Conservation (phyloP, 257 asterid species). For the Fraxinus americana region DNA sequence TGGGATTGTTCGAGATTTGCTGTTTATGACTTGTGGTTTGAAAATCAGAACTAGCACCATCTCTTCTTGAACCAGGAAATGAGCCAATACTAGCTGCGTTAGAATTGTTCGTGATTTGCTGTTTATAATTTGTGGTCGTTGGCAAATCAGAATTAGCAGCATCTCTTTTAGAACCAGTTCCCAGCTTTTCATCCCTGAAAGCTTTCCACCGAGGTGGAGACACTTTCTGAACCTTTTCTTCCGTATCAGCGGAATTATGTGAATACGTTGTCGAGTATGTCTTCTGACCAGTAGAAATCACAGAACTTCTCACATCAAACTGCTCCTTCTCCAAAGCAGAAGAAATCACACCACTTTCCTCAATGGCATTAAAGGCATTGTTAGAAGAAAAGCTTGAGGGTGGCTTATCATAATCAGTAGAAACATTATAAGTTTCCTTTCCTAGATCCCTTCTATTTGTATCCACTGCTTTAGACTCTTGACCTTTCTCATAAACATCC, state of each 20-base stretch:
- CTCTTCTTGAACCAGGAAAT: slow-evolving; percentile 46
- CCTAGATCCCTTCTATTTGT: slow-evolving; percentile 53
- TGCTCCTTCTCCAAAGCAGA: slow-evolving; percentile 50
- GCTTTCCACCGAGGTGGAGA: slow-evolving; percentile 76
- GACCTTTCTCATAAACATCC: slow-evolving; percentile 56
- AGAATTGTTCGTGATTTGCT: slow-evolving; percentile 42
- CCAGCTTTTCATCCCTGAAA: slow-evolving; percentile 67
- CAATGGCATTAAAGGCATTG: slow-evolving; percentile 49
- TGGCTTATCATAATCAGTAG: slow-evolving; percentile 50
- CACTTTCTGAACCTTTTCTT: slow-evolving; percentile 72
- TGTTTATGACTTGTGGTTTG: slow-evolving; percentile 47
- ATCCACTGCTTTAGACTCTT: slow-evolving; percentile 58
- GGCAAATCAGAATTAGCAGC: slow-evolving; percentile 37
- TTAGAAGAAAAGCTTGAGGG: slow-evolving; percentile 51
- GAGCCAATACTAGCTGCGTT: slow-evolving; percentile 25
- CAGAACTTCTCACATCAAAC: slow-evolving; percentile 48
- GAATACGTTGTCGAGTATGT: slow-evolving; percentile 40
- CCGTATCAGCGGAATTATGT: slow-evolving; percentile 56
- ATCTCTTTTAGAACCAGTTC: slow-evolving; percentile 53
- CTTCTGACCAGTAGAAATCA: slow-evolving; percentile 58
- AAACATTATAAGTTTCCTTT: slow-evolving; percentile 56
- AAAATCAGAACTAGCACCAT: slow-evolving; percentile 42
- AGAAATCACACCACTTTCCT: slow-evolving; percentile 49
- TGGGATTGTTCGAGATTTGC: slow-evolving; percentile 41
- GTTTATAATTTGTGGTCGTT: slow-evolving; percentile 50